These are phyloP conservation scores for Trichophyton rubrum DNA, from an alignment of 2,329 filamentous ascomycete genomes.

Conservation along the genomic window DNA sequence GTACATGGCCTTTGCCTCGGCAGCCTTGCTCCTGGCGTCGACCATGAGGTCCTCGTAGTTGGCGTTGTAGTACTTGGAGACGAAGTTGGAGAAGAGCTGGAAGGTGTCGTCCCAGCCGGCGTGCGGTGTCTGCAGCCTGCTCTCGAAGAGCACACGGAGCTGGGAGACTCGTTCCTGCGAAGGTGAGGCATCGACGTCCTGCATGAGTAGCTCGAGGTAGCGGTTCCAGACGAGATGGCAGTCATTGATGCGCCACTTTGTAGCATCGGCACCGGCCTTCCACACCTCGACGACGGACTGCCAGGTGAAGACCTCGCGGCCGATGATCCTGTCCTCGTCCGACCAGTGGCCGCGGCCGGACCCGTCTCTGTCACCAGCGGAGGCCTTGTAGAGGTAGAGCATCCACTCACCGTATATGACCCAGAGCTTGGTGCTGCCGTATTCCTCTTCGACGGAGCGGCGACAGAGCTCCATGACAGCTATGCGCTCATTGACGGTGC, in stretches of 20 bases:
- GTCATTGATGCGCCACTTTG: slow-evolving; percentile 48
- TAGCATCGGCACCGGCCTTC: slow-evolving; percentile 44
- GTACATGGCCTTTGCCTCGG: slow-evolving; percentile 43
- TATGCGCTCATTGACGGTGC: slow-evolving; percentile 44
- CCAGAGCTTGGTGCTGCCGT: slow-evolving; percentile 50
- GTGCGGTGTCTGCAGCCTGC: slow-evolving; percentile 46
- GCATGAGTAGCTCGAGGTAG: slow-evolving; percentile 43
- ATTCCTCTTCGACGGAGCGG: slow-evolving; percentile 49
- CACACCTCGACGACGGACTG: slow-evolving; percentile 45
- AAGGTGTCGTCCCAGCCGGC: slow-evolving; percentile 48
- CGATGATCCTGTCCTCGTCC: slow-evolving; percentile 46
- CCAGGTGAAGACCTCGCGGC: slow-evolving; percentile 47
- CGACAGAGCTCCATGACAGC: slow-evolving; percentile 48
- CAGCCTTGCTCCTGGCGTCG: slow-evolving; percentile 39
- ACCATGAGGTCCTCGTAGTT: slow-evolving; percentile 49
- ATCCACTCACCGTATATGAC: slow-evolving; percentile 51
- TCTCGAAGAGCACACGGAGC: slow-evolving; percentile 40
- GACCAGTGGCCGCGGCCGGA: slow-evolving; percentile 31
- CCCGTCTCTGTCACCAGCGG: slow-evolving; percentile 27
- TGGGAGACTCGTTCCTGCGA: slow-evolving; percentile 38
- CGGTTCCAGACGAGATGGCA: slow-evolving; percentile 51
- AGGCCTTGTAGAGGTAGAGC: slow-evolving; percentile 43
- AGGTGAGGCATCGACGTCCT: slow-evolving; percentile 39
- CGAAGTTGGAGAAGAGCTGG: slow-evolving; percentile 47
- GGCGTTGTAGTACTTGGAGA: slow-evolving; percentile 42